Evolutionary conservation across 2,329 filamentous ascomycete genomes (phyloP).

Genomic region (Parastagonospora avenae): DNA sequence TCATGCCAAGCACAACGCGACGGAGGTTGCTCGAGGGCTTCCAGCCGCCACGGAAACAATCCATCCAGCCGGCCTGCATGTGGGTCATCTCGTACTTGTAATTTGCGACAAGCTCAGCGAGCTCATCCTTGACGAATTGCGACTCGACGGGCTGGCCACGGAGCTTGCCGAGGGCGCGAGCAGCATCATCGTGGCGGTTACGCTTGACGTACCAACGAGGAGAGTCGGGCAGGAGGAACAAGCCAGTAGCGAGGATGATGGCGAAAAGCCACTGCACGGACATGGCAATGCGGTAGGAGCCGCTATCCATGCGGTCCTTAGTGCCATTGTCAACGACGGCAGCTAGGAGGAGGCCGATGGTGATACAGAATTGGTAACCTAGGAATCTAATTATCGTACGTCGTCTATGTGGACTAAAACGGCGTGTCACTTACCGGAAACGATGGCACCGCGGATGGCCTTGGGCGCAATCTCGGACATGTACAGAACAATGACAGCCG

Average conservation of each 20-base stretch:
- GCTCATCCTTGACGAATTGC: slow-evolving; percentile 76
- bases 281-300: slow-evolving; percentile 77
- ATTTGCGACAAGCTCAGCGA: slow-evolving; percentile 87
- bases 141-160: slow-evolving; percentile 76
- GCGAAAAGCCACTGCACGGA: slow-evolving; percentile 81
- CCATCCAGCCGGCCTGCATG: slow-evolving; percentile 68
- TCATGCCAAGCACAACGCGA: slow-evolving; percentile 54
- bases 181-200: slow-evolving; percentile 69
- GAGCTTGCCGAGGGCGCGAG: slow-evolving; percentile 66
- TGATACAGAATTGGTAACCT: slow-evolving; percentile 84
- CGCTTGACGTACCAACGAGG: slow-evolving; percentile 86
- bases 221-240: slow-evolving; percentile 80
- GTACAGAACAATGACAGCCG: slow-evolving; percentile 63
- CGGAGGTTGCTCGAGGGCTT: slow-evolving; percentile 58
- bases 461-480: slow-evolving; percentile 78
- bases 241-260: slow-evolving; percentile 72
- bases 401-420: neutral
- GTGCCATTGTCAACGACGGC: slow-evolving; percentile 76
- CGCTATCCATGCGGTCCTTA: slow-evolving; percentile 64
- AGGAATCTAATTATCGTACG: slow-evolving; percentile 41
- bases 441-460: slow-evolving; percentile 78
- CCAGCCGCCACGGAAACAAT: slow-evolving; percentile 64
- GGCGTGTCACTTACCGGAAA: slow-evolving; percentile 40
- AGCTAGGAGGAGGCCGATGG: slow-evolving; percentile 76
- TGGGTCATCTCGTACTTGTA: slow-evolving; percentile 73